Percentiles rank a stretch among this genome's conserved stretches.
Conservation (phyloP, 768 basidiomycete genomes). For the Naematelia aurantialba region DNA sequence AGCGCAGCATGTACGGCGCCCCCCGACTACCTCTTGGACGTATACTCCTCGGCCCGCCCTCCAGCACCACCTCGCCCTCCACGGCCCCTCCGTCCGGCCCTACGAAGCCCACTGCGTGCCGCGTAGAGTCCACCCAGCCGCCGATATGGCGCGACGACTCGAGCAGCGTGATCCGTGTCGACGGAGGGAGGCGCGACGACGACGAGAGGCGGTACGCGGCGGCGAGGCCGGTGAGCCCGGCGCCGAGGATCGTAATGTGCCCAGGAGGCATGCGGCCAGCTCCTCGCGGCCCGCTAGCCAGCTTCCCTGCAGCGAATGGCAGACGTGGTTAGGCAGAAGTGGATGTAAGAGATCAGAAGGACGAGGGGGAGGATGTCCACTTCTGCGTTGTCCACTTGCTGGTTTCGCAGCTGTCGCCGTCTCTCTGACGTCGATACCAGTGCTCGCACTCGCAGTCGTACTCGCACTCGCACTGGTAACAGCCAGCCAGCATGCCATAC, state of each 20-base stretch:
- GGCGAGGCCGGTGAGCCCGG: slow-evolving; percentile 57
- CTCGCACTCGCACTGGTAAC: too few species aligned
- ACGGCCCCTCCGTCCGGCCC: slow-evolving; percentile 40
- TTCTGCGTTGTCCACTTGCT: too few species aligned
- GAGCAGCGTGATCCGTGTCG: slow-evolving; percentile 61
- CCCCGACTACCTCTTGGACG: slow-evolving; percentile 61
- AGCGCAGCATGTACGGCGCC: slow-evolving; percentile 65
- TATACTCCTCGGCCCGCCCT: slow-evolving; percentile 82
- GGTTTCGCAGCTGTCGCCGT: too few species aligned
- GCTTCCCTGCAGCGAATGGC: neutral
- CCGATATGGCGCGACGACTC: slow-evolving; percentile 67
- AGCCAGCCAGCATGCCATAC: neutral
- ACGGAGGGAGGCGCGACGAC: slow-evolving; percentile 20
- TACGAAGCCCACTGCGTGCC: slow-evolving; percentile 14
- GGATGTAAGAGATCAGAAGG: too few species aligned
- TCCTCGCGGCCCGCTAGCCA: neutral
- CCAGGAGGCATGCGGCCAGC: slow-evolving; percentile 13
- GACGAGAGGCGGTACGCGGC: slow-evolving; percentile 52
- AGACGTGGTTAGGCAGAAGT: too few species aligned
- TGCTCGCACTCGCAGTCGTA: too few species aligned
- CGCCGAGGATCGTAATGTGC: slow-evolving; percentile 54
- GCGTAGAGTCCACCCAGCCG: slow-evolving; percentile 75
- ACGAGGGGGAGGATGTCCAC: neutral
- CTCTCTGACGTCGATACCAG: too few species aligned
- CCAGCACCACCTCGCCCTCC: slow-evolving; percentile 59